Evolutionary conservation across 2,329 filamentous ascomycete species (phyloP), one percentile per base, ranked within the genome.

Genomic region (Alternaria consortialis): DNA sequence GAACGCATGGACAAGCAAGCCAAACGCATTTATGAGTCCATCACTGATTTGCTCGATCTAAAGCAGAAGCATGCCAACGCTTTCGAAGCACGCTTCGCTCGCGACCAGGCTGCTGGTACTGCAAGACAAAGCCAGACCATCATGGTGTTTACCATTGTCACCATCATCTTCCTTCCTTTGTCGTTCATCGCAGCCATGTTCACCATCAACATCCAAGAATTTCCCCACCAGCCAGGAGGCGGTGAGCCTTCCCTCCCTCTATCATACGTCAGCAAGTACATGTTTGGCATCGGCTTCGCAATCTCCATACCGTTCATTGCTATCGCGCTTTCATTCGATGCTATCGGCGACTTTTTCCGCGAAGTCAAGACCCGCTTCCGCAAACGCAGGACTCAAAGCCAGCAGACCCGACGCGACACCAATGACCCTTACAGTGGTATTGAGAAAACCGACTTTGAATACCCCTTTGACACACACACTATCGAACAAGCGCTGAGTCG

Each of bases 11-110:
- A 88, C 68, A 83, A 84, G 52, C 87, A 89, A 72, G 87, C 88
- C 0, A 81, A 85, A 58, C 82, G 84, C 23, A 86, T 89, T 62
- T 89, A 89, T 69, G 78, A 83, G 43, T 85, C 83, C 58, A 83
- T 90, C 44, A 88, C 85, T 0, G 85, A 90, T 65, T 78, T 90
- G 5, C 83, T 91, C 0, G 88, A 90, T 64, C 81, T 90, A 1
- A 91, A 91, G 69, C 88, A 91, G 68, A 90, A 90, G 73, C 87
- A 90, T 59, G 87, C 87, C 64, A 90, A 90, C 75, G 87, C 87
- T 0, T 85, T 89, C 47, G 88, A 90, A 71, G 88, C 88, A 1
- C 84, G 87, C 3, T 89, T 86, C 53, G 84, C 85, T 0, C 80
- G 85, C 17, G 86, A 89, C 51, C 87, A 89, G 73, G 88, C 88